Evolutionary conservation across 805 yeast genomes (phyloP), one percentile per base, ranked within the genome.

Genomic region (Teunomyces aglyptinius): DNA sequence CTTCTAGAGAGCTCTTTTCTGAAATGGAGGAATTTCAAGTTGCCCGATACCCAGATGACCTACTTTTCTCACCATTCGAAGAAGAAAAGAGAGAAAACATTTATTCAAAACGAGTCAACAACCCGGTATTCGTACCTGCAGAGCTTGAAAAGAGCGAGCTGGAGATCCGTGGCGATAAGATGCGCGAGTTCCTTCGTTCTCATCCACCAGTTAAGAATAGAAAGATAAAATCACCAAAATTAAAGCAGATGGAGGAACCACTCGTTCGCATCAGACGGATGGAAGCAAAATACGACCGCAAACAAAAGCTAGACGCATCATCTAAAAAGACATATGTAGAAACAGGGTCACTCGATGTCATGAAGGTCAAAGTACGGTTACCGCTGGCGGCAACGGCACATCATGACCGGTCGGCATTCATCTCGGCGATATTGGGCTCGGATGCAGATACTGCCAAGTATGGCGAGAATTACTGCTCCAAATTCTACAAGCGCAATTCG

Each of bases 401-500:
- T n/a, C 39, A 36, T 22, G 39, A 36, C 18, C 39, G 39, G 6
- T n/a, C 10, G 16, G 12, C 27, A 19, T 36, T 36, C n/a, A 19
- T 36, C n/a, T 12, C 39, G 11, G 11, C 16, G 16, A 36, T 36
- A 12, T 22, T 36, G 28, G 39, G 18, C 39, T n/a, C 22, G 5
- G 15, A 19, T 12, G 18, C 39, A 24, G 39, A 20, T n/a, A 32
- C 40, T 5, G 11, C 28, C 19, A 47, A 49, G 26, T 56, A 54
- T 38, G 42, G 48, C 19, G 63, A 59, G 34, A 59, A 57, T 20
- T 36, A 27, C 50, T 63, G 70, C 47, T 61, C 68, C 13, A 67
- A 69, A 5, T 67, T 66, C 50, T 67, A 66, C 53, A 64, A 64
- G 41, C 48, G 71, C 38, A 66, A 66, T 36, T 40, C 46, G 12